Percentiles rank a stretch among this genome's conserved stretches.
Conservation (phyloP, 78 protist species). For the Emiliania huxleyi region DNA sequence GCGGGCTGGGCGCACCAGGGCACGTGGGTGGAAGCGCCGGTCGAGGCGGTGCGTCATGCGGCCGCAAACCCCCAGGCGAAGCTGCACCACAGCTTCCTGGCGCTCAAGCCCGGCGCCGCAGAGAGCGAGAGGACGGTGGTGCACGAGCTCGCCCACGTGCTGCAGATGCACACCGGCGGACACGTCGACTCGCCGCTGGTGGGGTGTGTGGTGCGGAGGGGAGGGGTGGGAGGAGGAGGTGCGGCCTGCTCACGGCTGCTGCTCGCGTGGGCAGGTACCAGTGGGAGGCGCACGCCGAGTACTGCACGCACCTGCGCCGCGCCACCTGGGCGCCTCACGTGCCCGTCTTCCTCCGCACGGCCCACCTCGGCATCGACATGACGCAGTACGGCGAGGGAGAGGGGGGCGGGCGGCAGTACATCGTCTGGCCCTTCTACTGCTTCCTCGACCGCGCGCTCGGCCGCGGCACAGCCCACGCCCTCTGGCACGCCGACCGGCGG, state of each 20-base stretch:
- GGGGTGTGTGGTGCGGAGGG: too few species aligned
- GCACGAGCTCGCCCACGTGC: neutral
- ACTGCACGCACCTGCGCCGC: neutral
- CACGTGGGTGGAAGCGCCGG: neutral
- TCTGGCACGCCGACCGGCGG: neutral
- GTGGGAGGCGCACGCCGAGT: constrained; percentile 17
- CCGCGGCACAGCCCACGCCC: neutral
- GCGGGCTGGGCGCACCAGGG: neutral
- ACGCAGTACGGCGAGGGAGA: neutral
- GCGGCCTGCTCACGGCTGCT: too few species aligned
- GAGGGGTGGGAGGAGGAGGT: too few species aligned
- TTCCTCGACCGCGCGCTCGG: neutral
- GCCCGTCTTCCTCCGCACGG: neutral
- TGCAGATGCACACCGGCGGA: constrained; percentile 12
- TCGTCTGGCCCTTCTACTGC: neutral
- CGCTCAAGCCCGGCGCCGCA: neutral
- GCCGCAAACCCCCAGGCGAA: neutral
- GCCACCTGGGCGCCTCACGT: neutral
- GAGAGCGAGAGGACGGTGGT: neutral
- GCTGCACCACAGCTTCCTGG: neutral
- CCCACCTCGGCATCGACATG: neutral
- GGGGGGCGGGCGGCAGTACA: neutral
- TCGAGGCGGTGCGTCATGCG: neutral
- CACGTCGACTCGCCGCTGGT: neutral
- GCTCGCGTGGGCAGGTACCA: too few species aligned